Base-by-base conservation (phyloP, 2,329 filamentous ascomycete genomes). In the Biscogniauxia sp. region DNA sequence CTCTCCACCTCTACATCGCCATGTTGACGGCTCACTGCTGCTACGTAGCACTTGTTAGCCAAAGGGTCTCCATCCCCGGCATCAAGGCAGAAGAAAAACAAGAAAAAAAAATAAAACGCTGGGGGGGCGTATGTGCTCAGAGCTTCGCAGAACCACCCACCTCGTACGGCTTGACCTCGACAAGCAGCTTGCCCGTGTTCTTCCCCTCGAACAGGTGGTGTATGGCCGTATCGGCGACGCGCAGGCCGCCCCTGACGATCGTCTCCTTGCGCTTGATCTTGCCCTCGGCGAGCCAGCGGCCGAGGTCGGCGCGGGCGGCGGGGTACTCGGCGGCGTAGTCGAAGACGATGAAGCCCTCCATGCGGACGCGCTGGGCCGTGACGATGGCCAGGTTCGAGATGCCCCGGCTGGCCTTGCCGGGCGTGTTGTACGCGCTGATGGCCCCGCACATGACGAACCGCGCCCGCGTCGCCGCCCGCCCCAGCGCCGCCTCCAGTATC, bases 291-390 rank as follows among this genome's bases (percentile, higher is more conserved):
- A 92, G 72, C 89, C 90, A 93, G 64, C 83, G 74, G 1, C 82
- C 81, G 15, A 93, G 77, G 67, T 92, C 81, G 70, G 82, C 78
- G 66, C 83, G 76, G 0, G 88, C 90, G 51, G 76, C 73, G 0
- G 80, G 70, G 71, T 83, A 90, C 69, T 88, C 80, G 56, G 82
- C 77, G 4, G 73, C 75, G 69, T 82, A 91, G 72, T 93, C 90
- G 58, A 90, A 84, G 54, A 92, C 83, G 63, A 93, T 88, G 75
- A 93, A 93, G 0, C 88, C 88, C 76, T 89, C 81, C 80, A 91
- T 85, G 57, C 77, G 81, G 70, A 87, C 82, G 61, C 84, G 76
- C 79, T 80, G 69, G 5, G 62, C 51, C 5, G 69, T 68, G 52
- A 75, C 60, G 19, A 68, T 63, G 57, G 60, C 60, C 26, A 76